phyloP scores from a whole-genome alignment of 2,329 filamentous ascomycete genomes.

The Ceratocystis harringtonii region DNA sequence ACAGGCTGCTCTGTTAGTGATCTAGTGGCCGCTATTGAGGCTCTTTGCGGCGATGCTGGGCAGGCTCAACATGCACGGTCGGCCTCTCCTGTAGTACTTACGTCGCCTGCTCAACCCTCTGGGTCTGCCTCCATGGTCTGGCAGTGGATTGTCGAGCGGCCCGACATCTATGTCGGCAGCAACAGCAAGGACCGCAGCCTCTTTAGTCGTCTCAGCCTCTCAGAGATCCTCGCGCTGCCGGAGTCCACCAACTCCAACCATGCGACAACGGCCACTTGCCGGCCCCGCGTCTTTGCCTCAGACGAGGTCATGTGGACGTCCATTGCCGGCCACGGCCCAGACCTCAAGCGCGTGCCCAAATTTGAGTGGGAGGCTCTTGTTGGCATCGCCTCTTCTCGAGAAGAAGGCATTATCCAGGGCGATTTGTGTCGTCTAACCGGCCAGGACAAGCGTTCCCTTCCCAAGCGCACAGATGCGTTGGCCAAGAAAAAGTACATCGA shows the following conservation, averaged over 20 bases:
- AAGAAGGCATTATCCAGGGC: constrained; percentile 44
- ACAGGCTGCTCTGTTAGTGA: constrained; percentile 8
- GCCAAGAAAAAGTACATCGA: constrained; percentile 46
- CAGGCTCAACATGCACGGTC: background rate
- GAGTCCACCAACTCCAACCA: constrained; percentile 2
- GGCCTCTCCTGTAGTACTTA: background rate
- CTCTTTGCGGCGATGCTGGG: background rate
- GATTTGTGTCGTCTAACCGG: constrained; percentile 42
- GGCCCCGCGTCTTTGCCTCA: constrained; percentile 32
- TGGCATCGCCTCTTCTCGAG: constrained; percentile 40
- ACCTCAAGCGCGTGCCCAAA: constrained; percentile 41
- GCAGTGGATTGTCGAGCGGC: constrained; percentile 20
- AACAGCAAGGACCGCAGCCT: constrained; percentile 11
- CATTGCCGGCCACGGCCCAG: constrained; percentile 42
- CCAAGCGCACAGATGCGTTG: constrained; percentile 44
- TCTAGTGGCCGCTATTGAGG: constrained; percentile 9
- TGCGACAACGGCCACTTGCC: background rate
- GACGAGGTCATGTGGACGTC: constrained; percentile 45
- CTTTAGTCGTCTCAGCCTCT: constrained; percentile 19
- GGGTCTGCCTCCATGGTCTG: constrained; percentile 17
- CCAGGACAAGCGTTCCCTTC: constrained; percentile 49
- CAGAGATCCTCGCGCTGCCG: constrained; percentile 17
- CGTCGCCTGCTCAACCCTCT: background rate
- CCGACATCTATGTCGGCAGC: constrained; percentile 20
- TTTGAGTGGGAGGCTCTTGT: constrained; percentile 45